These are phyloP conservation scores for Quercus gilva DNA, from an alignment of 306 rosid genomes.

Conservation along the genomic window DNA sequence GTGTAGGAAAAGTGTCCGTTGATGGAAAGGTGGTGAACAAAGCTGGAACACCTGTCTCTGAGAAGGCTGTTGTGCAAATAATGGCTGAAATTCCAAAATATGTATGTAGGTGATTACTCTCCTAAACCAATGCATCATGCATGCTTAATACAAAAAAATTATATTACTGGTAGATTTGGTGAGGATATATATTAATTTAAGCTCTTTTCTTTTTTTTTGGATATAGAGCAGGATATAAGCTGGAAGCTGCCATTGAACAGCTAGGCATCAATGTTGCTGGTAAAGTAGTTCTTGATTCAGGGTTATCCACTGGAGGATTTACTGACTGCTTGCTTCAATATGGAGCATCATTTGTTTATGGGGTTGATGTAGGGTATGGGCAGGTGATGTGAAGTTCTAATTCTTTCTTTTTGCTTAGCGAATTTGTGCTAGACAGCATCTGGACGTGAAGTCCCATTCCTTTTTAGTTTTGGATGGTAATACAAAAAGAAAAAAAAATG, in stretches of 20 bases:
- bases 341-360: slow-evolving; percentile 89
- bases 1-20: slow-evolving; percentile 79
- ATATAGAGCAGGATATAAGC: slow-evolving; percentile 85
- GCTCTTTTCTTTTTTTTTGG: background rate
- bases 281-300: slow-evolving; percentile 92
- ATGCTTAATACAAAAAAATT: background rate
- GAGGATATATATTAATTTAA: slow-evolving; percentile 16
- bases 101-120: slow-evolving; percentile 94
- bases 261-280: slow-evolving; percentile 68
- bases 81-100: slow-evolving; percentile 90
- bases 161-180: slow-evolving; percentile 1
- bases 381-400: slow-evolving; percentile 51
- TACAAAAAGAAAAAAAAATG: background rate
- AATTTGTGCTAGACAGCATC: background rate
- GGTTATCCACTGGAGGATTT: slow-evolving; percentile 94
- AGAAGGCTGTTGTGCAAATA: slow-evolving; percentile 74
- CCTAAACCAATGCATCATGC: slow-evolving; percentile 25
- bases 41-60: slow-evolving; percentile 83
- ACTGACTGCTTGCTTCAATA: slow-evolving; percentile 92
- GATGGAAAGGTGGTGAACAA: slow-evolving; percentile 78
- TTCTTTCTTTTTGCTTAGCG: background rate
- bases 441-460: background rate
- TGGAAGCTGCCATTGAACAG: slow-evolving; percentile 93
- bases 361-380: slow-evolving; percentile 95
- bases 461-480: background rate